A percentile compares a stretch with the other conserved stretches of the same genome.
Evolutionary conservation across 768 basidiomycete species (phyloP).

Genomic region (Solioccasus polychromus): DNA sequence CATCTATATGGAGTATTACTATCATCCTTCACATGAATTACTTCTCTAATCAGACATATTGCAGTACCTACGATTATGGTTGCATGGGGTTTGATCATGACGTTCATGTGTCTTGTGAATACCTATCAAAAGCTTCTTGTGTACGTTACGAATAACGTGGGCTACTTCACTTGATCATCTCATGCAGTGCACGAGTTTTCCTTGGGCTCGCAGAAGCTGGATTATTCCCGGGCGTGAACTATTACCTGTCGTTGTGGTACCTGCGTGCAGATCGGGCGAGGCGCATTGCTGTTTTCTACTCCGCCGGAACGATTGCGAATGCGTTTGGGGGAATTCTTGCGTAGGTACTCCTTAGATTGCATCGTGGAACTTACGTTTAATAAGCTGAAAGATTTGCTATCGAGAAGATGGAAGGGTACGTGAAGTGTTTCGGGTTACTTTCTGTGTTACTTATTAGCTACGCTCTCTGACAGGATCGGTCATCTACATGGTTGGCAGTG

Average conservation of each 20-base stretch:
- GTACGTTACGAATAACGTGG: slow-evolving; percentile 28
- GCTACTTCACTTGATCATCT: background rate
- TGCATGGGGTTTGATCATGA: slow-evolving; percentile 39
- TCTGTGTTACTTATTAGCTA: background rate
- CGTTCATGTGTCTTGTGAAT: slow-evolving; percentile 38
- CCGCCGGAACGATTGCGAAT: slow-evolving; percentile 57
- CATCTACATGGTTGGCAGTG: slow-evolving; percentile 37
- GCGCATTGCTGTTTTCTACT: slow-evolving; percentile 63
- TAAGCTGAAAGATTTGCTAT: slow-evolving; percentile 31
- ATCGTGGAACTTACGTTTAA: background rate
- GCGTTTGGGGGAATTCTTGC: slow-evolving; percentile 49
- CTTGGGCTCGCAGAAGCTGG: slow-evolving; percentile 50
- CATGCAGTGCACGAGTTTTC: slow-evolving; percentile 37
- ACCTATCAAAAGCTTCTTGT: slow-evolving; percentile 27
- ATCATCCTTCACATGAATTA: background rate
- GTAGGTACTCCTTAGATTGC: slow-evolving; percentile 24
- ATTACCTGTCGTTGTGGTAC: slow-evolving; percentile 59
- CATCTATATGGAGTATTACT: slow-evolving; percentile 36
- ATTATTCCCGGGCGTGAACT: slow-evolving; percentile 40
- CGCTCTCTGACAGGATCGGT: slow-evolving; percentile 16
- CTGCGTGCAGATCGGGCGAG: slow-evolving; percentile 53
- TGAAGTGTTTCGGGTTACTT: slow-evolving; percentile 14
- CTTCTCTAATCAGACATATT: slow-evolving; percentile 8
- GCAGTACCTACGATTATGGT: slow-evolving; percentile 41
- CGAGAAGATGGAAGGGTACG: slow-evolving; percentile 33